Evolutionary conservation across 805 yeast species (phyloP), one percentile per base, ranked within the genome.

Genomic region (Metschnikowia rubicola): DNA sequence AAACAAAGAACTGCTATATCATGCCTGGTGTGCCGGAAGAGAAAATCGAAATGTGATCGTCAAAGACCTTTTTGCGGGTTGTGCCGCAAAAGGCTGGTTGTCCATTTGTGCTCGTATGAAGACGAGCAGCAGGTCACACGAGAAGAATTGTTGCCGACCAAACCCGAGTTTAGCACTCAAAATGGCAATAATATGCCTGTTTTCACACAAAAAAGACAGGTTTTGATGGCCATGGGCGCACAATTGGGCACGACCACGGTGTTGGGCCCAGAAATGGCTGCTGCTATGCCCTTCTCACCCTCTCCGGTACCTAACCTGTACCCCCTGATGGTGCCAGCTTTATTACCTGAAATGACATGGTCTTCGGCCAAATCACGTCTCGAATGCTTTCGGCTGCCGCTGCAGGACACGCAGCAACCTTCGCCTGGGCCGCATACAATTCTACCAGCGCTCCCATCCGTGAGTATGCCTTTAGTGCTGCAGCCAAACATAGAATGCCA

Each of bases 41-140:
- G 76, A 35, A 72, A 72, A 55, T 63, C 71, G 40, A 66, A 64
- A 48, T 72, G 77, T 60, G 77, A 72, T 56, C 55, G 75, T 35
- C 66, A 62, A 9, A 63, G 64, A 46, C 76, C 77, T 9, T 64
- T 70, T 8, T 72, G 77, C 55, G 77, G 77, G 12, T 54, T 70
- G 15, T 72, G 77, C 53, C 60, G 60, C 44, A 65, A 67, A 61
- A 72, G 71, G 53, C 68, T 73, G 41, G 67, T 72, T 32, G 74
- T 75, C 26, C 77, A 72, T 49, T 52, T 71, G 13, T 72, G 77
- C 51, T 64, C 43, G 44, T 72, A 66, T 51, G 75, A 70, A n/a
- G 56, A 55, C 36, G 51, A 40, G 31, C 15, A 19, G n/a, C 39
- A 41, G 13, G 33, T 10, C n/a, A 36, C 46, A 12, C 41, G 26